A percentile compares a stretch with the other conserved stretches of the same genome.
phyloP scores from a whole-genome alignment of 202 grass and related monocot species.

The Panicum hallii region DNA sequence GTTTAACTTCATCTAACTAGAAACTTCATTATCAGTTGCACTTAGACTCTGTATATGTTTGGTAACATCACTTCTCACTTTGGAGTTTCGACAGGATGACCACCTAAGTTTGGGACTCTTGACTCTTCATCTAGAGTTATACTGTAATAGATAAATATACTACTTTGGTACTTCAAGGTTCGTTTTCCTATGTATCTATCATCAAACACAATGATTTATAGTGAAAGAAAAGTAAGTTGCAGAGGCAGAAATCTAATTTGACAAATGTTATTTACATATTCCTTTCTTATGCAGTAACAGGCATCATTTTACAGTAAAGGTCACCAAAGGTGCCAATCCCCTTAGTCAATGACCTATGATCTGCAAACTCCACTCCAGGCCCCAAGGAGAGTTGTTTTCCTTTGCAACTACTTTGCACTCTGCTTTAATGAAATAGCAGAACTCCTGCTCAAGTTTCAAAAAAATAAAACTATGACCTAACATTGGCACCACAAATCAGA shows the following conservation, averaged over 20 bases:
- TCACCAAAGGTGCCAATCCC: not conserved
- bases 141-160: slow-evolving; percentile 42
- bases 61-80: slow-evolving; percentile 37
- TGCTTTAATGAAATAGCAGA: slow-evolving; percentile 8
- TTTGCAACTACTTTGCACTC: not conserved
- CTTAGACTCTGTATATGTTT: slow-evolving; percentile 46
- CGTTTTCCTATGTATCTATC: slow-evolving; percentile 40
- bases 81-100: slow-evolving; percentile 43
- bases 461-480: not conserved
- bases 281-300: not conserved
- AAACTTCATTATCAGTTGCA: slow-evolving; percentile 31
- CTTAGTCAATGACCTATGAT: not conserved
- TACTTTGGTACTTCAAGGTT: slow-evolving; percentile 33
- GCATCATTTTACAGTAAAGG: slow-evolving; percentile 10
- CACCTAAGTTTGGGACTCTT: slow-evolving; percentile 52
- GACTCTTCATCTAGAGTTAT: slow-evolving; percentile 50
- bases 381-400: slow-evolving; percentile 9
- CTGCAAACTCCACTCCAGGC: not conserved
- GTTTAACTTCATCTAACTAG: slow-evolving; percentile 51
- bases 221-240: not conserved
- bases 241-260: slow-evolving; percentile 27
- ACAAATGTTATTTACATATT: not conserved
- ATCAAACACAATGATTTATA: slow-evolving; percentile 32
- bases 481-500: not conserved
- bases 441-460: not conserved